Percentiles rank a stretch among this genome's conserved stretches.
Evolutionary conservation across 129 eudicot genomes (phyloP).

Genomic region (Ambrosia artemisiifolia): DNA sequence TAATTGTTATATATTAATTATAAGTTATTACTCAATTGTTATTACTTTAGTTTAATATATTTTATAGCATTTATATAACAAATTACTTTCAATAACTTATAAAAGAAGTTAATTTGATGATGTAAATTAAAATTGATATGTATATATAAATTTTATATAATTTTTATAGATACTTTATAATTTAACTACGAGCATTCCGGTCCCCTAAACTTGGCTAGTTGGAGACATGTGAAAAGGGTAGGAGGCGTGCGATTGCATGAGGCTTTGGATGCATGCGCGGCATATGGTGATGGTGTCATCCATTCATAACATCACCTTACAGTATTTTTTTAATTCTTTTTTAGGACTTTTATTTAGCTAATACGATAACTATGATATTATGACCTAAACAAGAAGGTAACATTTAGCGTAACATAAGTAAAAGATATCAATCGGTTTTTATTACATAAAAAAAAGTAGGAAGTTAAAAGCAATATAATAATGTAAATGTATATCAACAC

Average conservation of each 20-base stretch:
- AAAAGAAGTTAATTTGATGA: too few relatives aligned
- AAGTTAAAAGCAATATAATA: too few relatives aligned
- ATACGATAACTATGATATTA: neutral
- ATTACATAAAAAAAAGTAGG: too few relatives aligned
- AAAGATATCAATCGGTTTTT: neutral
- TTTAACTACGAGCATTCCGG: neutral
- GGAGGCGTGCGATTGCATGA: slow-evolving; percentile 1
- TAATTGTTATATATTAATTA: too few relatives aligned
- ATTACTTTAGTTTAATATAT: too few relatives aligned
- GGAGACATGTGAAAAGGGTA: slow-evolving; percentile 11
- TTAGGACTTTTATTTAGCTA: too few relatives aligned
- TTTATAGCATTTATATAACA: too few relatives aligned
- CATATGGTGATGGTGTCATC: slow-evolving; percentile 15
- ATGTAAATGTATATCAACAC: too few relatives aligned
- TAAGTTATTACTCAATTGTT: too few relatives aligned
- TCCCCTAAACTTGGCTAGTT: neutral
- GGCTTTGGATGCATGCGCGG: too few relatives aligned
- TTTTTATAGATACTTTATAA: neutral
- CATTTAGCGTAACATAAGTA: neutral
- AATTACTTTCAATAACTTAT: too few relatives aligned
- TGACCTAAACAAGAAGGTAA: neutral
- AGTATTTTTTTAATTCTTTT: neutral
- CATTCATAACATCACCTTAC: neutral
- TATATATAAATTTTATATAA: neutral
- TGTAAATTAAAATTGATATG: too few relatives aligned